Conservation (phyloP, 2,329 filamentous ascomycete species). For the Lachnellula cervina region DNA sequence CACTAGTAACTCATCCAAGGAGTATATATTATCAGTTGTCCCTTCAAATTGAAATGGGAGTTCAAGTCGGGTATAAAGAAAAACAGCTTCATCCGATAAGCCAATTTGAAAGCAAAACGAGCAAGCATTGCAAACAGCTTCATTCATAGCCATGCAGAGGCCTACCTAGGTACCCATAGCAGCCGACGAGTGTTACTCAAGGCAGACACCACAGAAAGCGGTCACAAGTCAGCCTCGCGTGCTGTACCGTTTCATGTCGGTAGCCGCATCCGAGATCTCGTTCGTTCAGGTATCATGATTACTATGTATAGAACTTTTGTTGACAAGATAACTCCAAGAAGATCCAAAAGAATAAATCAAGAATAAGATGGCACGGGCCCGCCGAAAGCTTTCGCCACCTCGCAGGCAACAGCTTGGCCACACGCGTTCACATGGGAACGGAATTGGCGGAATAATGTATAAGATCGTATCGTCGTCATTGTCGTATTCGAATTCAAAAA, state of each 20-base stretch:
- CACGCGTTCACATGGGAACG: neutral
- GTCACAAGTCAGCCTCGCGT: neutral
- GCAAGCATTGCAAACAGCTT: neutral
- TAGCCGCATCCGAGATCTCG: neutral
- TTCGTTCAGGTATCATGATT: neutral
- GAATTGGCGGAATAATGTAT: neutral
- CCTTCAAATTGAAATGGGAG: neutral
- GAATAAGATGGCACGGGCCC: neutral
- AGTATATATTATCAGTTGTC: neutral
- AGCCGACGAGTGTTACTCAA: neutral
- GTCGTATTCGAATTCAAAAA: neutral
- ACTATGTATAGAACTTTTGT: neutral
- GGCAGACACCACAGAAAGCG: neutral
- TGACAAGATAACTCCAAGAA: neutral
- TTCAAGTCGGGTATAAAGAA: neutral
- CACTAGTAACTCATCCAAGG: neutral
- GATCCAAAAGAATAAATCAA: neutral
- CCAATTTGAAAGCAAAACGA: neutral
- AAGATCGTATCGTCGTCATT: neutral
- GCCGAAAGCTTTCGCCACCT: neutral
- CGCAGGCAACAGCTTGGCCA: conserved; percentile 3
- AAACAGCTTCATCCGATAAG: neutral
- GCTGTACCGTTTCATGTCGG: neutral
- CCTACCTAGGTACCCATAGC: neutral
- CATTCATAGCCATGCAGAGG: neutral